Evolutionary conservation across 2,329 filamentous ascomycete species (phyloP).

Genomic region (Phaeosphaeriaceae sp.): DNA sequence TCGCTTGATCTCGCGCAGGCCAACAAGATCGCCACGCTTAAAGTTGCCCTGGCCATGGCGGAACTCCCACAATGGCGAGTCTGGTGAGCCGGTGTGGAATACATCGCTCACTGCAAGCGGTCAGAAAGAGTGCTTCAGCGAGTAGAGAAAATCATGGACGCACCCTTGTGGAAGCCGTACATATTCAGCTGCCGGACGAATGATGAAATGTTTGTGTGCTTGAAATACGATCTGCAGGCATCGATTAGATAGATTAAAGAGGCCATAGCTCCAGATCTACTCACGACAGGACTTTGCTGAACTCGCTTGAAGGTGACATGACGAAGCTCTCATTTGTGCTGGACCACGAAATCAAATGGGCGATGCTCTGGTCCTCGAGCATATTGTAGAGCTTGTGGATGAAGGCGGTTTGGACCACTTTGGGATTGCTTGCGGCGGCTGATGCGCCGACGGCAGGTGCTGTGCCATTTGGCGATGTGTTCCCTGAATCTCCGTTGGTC

Average conservation of each 20-base stretch:
- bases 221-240: slow-evolving; percentile 86
- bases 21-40: slow-evolving; percentile 90
- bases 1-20: slow-evolving; percentile 92
- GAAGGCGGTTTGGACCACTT: slow-evolving; percentile 97
- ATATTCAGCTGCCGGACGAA: slow-evolving; percentile 98
- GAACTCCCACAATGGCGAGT: slow-evolving; percentile 97
- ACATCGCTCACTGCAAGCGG: slow-evolving; percentile 83
- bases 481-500: slow-evolving; percentile 38
- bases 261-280: slow-evolving; percentile 51
- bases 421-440: slow-evolving; percentile 86
- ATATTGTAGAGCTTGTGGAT: slow-evolving; percentile 99
- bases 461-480: slow-evolving; percentile 45
- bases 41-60: slow-evolving; percentile 98
- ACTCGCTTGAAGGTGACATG: slow-evolving; percentile 96
- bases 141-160: slow-evolving; percentile 17
- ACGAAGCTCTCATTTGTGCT: slow-evolving; percentile 94
- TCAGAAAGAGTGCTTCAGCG: slow-evolving; percentile 10
- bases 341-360: slow-evolving; percentile 97
- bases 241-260: slow-evolving; percentile 37
- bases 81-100: slow-evolving; percentile 92
- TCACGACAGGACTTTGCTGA: slow-evolving; percentile 97
- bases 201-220: slow-evolving; percentile 98
- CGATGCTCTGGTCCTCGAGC: slow-evolving; percentile 91
- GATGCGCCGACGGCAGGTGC: slow-evolving; percentile 63
- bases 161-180: slow-evolving; percentile 99